Conservation (phyloP, 345 rosid genomes). For the Sapria himalayana region DNA sequence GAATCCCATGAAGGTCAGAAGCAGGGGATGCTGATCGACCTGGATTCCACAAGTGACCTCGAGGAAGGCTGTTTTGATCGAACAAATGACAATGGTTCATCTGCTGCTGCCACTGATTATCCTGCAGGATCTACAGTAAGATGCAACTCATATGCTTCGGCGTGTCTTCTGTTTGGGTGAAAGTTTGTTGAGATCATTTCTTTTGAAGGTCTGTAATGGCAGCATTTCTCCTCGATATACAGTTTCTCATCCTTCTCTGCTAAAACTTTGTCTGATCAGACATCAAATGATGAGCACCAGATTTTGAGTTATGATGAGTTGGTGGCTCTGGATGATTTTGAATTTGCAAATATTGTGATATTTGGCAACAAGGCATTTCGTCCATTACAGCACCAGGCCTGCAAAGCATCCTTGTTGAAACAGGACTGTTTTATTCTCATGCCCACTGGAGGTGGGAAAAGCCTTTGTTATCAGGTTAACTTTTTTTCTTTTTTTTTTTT, state of each 20-base stretch:
- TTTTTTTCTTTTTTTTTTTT: slow-evolving; percentile 4
- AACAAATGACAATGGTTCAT: no score
- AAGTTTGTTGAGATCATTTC: slow-evolving; percentile 15
- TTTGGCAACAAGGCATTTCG: slow-evolving; percentile 49
- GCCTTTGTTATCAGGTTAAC: slow-evolving; percentile 72
- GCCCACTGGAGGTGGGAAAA: slow-evolving; percentile 94
- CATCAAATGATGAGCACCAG: slow-evolving; percentile 10
- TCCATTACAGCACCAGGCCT: slow-evolving; percentile 67
- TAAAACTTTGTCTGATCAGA: slow-evolving; percentile 11
- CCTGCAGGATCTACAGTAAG: no score
- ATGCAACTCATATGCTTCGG: no score
- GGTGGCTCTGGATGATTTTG: slow-evolving; percentile 58
- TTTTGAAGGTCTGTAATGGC: slow-evolving; percentile 28
- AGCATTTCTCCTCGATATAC: slow-evolving; percentile 22
- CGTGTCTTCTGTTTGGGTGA: no score
- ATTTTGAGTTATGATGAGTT: slow-evolving; percentile 49
- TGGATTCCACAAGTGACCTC: slow-evolving; percentile 40
- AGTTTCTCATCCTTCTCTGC: slow-evolving; percentile 18
- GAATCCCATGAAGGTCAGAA: slow-evolving; percentile 32
- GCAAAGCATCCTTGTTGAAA: slow-evolving; percentile 45
- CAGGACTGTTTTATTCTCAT: slow-evolving; percentile 68
- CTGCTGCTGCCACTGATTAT: no score
- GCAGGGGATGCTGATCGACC: slow-evolving; percentile 16
- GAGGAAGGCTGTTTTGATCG: no score
- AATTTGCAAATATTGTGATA: slow-evolving; percentile 70